These are phyloP conservation scores for Aspergillus japonicus DNA, from an alignment of 2,329 filamentous ascomycete genomes.

Conservation along the genomic window DNA sequence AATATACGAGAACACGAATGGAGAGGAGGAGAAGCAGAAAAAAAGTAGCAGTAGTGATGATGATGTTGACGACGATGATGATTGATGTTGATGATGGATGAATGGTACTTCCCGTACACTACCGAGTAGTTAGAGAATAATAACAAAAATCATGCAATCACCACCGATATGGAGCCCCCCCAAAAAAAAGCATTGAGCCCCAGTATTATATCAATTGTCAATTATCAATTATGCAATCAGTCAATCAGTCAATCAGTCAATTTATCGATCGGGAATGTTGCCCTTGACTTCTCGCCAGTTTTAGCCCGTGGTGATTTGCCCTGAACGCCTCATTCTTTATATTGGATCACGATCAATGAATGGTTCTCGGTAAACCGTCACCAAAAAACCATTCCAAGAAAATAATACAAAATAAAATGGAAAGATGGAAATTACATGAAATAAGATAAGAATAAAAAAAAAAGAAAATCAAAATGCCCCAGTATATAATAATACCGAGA, in stretches of 20 bases:
- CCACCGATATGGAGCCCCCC: background rate
- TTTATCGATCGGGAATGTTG: background rate
- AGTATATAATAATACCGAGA: background rate
- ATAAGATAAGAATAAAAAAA: background rate
- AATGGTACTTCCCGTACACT: too few species aligned
- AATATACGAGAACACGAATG: background rate
- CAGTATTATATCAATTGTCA: too few species aligned
- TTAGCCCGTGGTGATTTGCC: background rate
- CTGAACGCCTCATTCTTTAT: constrained; percentile 2
- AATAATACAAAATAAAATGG: background rate
- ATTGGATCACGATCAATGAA: background rate
- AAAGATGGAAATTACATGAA: too few species aligned
- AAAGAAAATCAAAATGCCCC: background rate
- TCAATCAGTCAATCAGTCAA: background rate
- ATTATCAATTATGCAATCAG: background rate
- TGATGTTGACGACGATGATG: background rate
- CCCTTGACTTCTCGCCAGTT: background rate
- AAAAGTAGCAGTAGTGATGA: background rate
- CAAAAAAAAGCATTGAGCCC: background rate
- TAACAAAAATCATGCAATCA: background rate
- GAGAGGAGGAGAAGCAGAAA: background rate
- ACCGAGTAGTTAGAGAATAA: background rate
- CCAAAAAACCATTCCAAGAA: background rate
- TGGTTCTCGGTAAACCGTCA: too few species aligned
- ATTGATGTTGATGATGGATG: background rate